A percentile compares a stretch with the other conserved stretches of the same genome.
Evolutionary conservation across 306 rosid genomes (phyloP).

Genomic region (Gynostemma pentaphyllum): DNA sequence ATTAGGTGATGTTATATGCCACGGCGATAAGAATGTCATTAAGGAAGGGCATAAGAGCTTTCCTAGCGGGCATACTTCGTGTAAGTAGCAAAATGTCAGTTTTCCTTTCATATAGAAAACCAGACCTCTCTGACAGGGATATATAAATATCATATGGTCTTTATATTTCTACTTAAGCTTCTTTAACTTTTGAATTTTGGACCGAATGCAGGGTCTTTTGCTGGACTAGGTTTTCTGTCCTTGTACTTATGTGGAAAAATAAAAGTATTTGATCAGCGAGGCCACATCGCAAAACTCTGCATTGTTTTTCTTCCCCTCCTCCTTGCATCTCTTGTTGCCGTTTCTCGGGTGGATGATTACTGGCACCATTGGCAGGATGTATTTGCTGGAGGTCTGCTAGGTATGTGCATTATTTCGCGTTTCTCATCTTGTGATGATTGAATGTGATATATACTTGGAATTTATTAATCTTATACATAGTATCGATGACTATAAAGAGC

Average conservation of each 20-base stretch:
- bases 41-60: slow-evolving; percentile 93
- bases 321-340: slow-evolving; percentile 70
- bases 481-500: slow-evolving; percentile 10
- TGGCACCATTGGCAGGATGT: slow-evolving; percentile 98
- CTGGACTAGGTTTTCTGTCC: slow-evolving; percentile 72
- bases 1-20: slow-evolving; percentile 68
- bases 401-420: slow-evolving; percentile 27
- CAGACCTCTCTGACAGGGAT: neutral
- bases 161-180: neutral
- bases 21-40: slow-evolving; percentile 46
- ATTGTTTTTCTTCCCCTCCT: slow-evolving; percentile 62
- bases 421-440: neutral
- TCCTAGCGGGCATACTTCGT: slow-evolving; percentile 89
- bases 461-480: slow-evolving; percentile 2
- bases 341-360: slow-evolving; percentile 82
- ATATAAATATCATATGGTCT: neutral
- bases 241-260: slow-evolving; percentile 74
- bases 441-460: neutral
- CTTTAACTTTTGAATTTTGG: neutral
- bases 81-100: slow-evolving; percentile 26
- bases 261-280: slow-evolving; percentile 52
- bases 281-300: slow-evolving; percentile 74
- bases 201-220: slow-evolving; percentile 72
- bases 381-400: slow-evolving; percentile 75
- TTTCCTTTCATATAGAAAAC: neutral